phyloP scores from a whole-genome alignment of 73 alveolate species.

The Tetrahymena elliotti region DNA sequence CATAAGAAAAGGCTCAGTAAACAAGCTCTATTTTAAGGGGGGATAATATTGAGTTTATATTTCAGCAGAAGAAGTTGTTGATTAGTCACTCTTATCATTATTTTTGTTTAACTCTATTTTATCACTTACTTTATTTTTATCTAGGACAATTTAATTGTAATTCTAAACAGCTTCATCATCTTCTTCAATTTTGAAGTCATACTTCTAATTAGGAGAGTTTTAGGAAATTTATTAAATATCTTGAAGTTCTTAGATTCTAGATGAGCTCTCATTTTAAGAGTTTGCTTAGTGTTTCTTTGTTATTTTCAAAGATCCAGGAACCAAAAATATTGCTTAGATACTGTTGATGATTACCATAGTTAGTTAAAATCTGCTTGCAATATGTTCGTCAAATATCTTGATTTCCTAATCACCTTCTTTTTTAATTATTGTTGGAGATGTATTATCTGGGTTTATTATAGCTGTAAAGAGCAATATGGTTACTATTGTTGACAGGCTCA shows the following conservation, averaged over 20 bases:
- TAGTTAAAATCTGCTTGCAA: not conserved
- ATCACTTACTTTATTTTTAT: not conserved
- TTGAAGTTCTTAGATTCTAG: not conserved
- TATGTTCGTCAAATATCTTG: not conserved
- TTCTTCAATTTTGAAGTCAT: not conserved
- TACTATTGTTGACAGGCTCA: not conserved
- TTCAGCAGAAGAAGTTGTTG: not conserved
- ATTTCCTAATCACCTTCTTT: not conserved
- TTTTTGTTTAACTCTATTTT: not conserved
- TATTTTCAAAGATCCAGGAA: not conserved
- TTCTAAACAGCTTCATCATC: not conserved
- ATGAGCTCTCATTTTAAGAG: not conserved
- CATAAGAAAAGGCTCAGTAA: not conserved
- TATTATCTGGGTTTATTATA: not conserved
- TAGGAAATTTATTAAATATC: not conserved
- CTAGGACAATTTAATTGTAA: not conserved
- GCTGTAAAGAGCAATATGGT: not conserved
- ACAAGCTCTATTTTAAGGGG: not conserved
- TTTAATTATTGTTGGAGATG: not conserved
- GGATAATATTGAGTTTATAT: not conserved
- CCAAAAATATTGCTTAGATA: not conserved
- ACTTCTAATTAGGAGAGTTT: not conserved
- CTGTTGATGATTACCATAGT: not conserved
- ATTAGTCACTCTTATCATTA: not conserved
- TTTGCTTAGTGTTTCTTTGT: not conserved